A percentile compares a stretch with the other conserved stretches of the same genome.
These are phyloP conservation scores for Gremmenia infestans DNA, from an alignment of 2,329 filamentous ascomycete species.

Conservation along the genomic window DNA sequence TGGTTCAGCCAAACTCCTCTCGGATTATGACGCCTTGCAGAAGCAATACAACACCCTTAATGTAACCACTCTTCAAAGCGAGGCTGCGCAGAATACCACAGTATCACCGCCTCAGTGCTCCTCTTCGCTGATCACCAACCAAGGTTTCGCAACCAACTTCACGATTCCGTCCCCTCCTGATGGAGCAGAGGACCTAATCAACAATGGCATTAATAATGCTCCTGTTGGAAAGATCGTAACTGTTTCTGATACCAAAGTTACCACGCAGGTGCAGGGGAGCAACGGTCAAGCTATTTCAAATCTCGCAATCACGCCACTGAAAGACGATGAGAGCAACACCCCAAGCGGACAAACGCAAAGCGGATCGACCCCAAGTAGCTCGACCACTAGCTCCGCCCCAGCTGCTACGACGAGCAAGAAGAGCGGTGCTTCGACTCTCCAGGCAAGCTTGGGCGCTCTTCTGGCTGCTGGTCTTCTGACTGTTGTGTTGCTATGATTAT, in stretches of 20 bases:
- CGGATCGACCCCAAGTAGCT: not conserved
- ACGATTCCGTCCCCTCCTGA: conserved; percentile 64
- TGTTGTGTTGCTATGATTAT: conserved; percentile 5
- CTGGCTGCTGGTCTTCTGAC: conserved; percentile 9
- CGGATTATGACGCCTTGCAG: conserved; percentile 70
- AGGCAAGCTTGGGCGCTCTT: conserved; percentile 12
- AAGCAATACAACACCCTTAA: conserved; percentile 71
- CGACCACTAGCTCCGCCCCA: conserved; percentile 12
- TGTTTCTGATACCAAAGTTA: conserved; percentile 50
- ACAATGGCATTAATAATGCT: conserved; percentile 65
- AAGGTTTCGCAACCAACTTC: conserved; percentile 74
- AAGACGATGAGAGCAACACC: conserved; percentile 48
- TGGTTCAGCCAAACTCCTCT: conserved; percentile 51
- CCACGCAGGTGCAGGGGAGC: conserved; percentile 50
- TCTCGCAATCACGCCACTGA: conserved; percentile 53
- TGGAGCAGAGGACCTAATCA: conserved; percentile 66
- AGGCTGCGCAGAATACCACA: conserved; percentile 51
- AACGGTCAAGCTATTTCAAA: conserved; percentile 55
- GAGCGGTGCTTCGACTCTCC: conserved; percentile 13
- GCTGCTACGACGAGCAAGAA: conserved; percentile 23
- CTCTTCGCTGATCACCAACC: conserved; percentile 58
- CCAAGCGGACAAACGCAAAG: conserved; percentile 32
- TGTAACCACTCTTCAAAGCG: conserved; percentile 59
- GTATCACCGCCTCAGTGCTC: conserved; percentile 60
- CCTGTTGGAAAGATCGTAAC: conserved; percentile 60